Conservation (phyloP, 805 yeast species). For the Phaffomyces thermotolerans region DNA sequence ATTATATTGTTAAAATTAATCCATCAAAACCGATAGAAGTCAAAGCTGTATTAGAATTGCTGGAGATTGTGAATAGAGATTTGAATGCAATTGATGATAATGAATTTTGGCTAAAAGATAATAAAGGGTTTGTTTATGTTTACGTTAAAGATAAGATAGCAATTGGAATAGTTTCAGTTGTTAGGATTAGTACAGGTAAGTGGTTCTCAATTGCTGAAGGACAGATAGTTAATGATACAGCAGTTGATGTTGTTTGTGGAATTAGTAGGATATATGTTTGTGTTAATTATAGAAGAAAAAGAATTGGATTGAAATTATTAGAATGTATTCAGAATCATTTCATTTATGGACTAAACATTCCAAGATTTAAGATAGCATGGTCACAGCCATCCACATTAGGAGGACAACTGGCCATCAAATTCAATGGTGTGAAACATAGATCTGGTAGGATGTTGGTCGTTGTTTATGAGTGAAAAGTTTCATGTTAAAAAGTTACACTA, state of each 20-base stretch:
- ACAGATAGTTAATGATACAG: constrained; percentile 38
- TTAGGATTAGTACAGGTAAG: constrained; percentile 36
- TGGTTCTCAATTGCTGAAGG: constrained; percentile 58
- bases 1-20: constrained; percentile 31
- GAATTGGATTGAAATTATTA: constrained; percentile 42
- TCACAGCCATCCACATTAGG: constrained; percentile 70
- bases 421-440: constrained; percentile 49
- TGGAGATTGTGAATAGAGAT: constrained; percentile 51
- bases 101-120: constrained; percentile 30
- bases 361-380: constrained; percentile 47
- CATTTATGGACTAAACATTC: constrained; percentile 42
- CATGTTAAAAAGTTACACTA: too few relatives aligned
- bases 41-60: constrained; percentile 30
- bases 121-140: constrained; percentile 41
- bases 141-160: constrained; percentile 39
- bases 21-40: constrained; percentile 26
- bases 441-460: constrained; percentile 31
- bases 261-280: constrained; percentile 45
- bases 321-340: constrained; percentile 36
- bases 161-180: constrained; percentile 52
- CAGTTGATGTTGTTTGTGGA: constrained; percentile 30
- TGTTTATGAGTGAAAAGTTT: too few relatives aligned
- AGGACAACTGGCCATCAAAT: constrained; percentile 46
- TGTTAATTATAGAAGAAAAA: constrained; percentile 37
- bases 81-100: constrained; percentile 52